phyloP scores from a whole-genome alignment of 176 grass and related monocot genomes.

The Zea luxurians region DNA sequence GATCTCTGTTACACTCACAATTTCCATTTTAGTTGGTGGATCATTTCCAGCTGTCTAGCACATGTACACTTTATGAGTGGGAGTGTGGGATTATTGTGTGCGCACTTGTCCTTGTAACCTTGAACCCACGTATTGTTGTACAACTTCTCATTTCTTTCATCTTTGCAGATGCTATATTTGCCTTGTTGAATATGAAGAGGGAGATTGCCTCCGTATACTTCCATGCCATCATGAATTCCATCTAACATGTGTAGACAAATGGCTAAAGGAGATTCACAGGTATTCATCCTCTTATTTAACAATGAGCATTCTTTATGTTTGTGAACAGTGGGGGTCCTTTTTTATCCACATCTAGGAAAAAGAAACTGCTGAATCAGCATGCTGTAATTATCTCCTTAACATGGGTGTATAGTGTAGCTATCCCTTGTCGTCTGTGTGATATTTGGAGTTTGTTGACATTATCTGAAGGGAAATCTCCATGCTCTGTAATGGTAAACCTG shows the following conservation, averaged over 20 bases:
- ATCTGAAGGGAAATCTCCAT: not conserved
- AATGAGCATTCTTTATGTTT: not conserved
- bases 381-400: not conserved
- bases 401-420: no score
- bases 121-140: slow-evolving; percentile 18
- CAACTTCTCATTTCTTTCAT: not conserved
- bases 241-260: slow-evolving; percentile 97
- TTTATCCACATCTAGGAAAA: slow-evolving; percentile 7
- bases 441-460: no score
- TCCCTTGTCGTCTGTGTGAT: no score
- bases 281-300: slow-evolving; percentile 31
- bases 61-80: not conserved
- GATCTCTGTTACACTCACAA: not conserved
- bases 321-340: not conserved
- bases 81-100: slow-evolving; percentile 4
- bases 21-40: slow-evolving; percentile 36
- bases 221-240: slow-evolving; percentile 98
- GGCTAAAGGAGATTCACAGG: slow-evolving; percentile 99
- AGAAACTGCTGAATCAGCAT: not conserved
- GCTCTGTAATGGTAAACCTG: not conserved
- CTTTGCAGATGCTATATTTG: slow-evolving; percentile 84
- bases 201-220: slow-evolving; percentile 79
- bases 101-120: slow-evolving; percentile 6
- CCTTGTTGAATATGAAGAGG: slow-evolving; percentile 97
- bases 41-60: slow-evolving; percentile 23